Percentiles rank a stretch among this genome's conserved stretches.
Evolutionary conservation across 1,139 yeast genomes (phyloP).

Genomic region (Candida sp.): DNA sequence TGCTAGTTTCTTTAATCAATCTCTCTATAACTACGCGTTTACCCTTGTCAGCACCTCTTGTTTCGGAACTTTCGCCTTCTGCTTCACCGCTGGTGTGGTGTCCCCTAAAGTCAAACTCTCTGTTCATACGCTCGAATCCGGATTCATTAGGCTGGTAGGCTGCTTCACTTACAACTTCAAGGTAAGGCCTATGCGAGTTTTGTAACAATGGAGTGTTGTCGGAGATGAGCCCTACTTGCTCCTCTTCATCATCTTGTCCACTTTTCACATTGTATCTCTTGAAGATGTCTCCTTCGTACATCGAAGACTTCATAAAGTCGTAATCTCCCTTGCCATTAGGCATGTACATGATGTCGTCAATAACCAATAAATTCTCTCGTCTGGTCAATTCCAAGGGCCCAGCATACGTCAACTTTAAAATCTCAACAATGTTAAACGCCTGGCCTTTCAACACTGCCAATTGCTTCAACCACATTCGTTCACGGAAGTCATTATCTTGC

Average conservation of each 20-base stretch:
- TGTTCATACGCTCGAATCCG: conserved; percentile 15
- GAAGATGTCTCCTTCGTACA: conserved; percentile 11
- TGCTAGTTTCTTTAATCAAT: conserved; percentile 56
- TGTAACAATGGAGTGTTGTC: conserved; percentile 13
- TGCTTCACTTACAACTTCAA: conserved; percentile 6
- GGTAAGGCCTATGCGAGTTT: neutral
- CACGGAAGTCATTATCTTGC: conserved; percentile 65
- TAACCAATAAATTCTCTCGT: conserved; percentile 57
- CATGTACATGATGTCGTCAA: conserved; percentile 66
- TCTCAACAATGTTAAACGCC: conserved; percentile 76
- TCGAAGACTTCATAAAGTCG: conserved; percentile 8
- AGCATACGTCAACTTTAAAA: conserved; percentile 57
- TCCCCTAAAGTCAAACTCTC: conserved; percentile 2
- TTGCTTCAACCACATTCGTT: conserved; percentile 70
- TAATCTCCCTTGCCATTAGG: conserved; percentile 31
- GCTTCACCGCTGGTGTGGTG: conserved; percentile 1
- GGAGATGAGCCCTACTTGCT: conserved; percentile 2
- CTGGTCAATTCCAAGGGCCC: conserved; percentile 75
- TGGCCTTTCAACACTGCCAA: conserved; percentile 79
- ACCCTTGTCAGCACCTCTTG: conserved; percentile 19
- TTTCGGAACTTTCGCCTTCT: conserved; percentile 7
- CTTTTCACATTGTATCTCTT: conserved; percentile 16
- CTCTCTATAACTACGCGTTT: conserved; percentile 64
- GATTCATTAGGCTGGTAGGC: conserved; percentile 11
- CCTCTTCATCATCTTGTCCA: conserved; percentile 8